Conservation (phyloP, 805 yeast genomes). For the Lachancea sp. region DNA sequence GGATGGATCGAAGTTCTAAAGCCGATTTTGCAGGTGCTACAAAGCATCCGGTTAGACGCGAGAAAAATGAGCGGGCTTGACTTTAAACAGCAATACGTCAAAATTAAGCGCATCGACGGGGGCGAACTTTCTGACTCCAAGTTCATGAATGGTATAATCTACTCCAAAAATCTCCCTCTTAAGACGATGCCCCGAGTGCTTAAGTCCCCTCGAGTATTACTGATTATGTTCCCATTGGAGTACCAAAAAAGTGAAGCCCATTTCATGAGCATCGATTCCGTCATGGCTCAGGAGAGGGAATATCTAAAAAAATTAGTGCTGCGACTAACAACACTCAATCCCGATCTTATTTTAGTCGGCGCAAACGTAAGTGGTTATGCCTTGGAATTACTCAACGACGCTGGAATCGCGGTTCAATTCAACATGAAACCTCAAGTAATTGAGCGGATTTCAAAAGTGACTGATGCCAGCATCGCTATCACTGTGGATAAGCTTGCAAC, state of each 20-base stretch:
- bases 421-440: constrained; percentile 78
- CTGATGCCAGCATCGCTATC: constrained; percentile 77
- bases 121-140: constrained; percentile 55
- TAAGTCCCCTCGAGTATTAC: constrained; percentile 63
- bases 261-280: constrained; percentile 74
- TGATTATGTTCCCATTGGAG: constrained; percentile 85
- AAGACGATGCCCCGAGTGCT: constrained; percentile 68
- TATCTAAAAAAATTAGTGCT: constrained; percentile 75
- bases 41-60: constrained; percentile 52
- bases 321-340: constrained; percentile 66
- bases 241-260: constrained; percentile 71
- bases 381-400: constrained; percentile 57
- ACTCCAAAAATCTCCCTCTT: constrained; percentile 76
- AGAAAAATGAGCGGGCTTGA: constrained; percentile 70
- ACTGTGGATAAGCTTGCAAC: constrained; percentile 81
- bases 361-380: constrained; percentile 82
- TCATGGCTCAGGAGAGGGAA: constrained; percentile 81
- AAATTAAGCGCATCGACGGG: constrained; percentile 79
- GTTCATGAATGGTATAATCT: constrained; percentile 70
- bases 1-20: constrained; percentile 57
- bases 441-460: constrained; percentile 67
- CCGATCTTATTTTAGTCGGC: constrained; percentile 73
- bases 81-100: constrained; percentile 72
- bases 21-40: constrained; percentile 47
- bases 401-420: constrained; percentile 75